Percentiles rank a stretch among this genome's conserved stretches.
These are phyloP conservation scores for Penicillium subrubescens DNA, from an alignment of 495 filamentous ascomycete genomes.

Conservation along the genomic window DNA sequence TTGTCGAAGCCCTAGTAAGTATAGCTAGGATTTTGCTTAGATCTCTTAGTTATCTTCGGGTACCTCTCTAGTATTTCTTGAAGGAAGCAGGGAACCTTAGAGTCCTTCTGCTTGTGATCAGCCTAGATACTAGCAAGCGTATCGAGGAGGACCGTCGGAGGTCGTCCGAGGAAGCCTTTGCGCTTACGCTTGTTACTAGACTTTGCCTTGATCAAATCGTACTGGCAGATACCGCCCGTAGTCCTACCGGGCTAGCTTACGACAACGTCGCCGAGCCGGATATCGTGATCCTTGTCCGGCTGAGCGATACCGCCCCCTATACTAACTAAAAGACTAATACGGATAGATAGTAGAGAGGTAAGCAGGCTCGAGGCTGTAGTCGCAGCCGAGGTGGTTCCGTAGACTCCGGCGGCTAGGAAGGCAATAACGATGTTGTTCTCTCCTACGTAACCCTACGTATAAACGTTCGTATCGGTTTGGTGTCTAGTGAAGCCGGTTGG, in stretches of 20 bases:
- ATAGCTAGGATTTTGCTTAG: constrained; percentile 7
- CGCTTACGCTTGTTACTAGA: constrained; percentile 7
- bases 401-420: constrained; percentile 20
- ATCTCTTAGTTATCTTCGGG: too few relatives aligned
- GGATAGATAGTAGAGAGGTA: constrained; percentile 15
- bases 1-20: too few relatives aligned
- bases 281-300: constrained; percentile 21
- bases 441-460: constrained; percentile 40
- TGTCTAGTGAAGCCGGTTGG: constrained; percentile 7
- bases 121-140: constrained; percentile 27
- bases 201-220: constrained; percentile 23
- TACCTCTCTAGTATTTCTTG: constrained; percentile 17
- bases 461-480: constrained; percentile 35
- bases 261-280: constrained; percentile 27
- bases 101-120: constrained; percentile 19
- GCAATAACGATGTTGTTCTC: constrained; percentile 36
- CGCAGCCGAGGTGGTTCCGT: constrained; percentile 22
- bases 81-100: constrained; percentile 23
- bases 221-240: constrained; percentile 21
- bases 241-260: constrained; percentile 20
- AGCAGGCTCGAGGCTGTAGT: constrained; percentile 34
- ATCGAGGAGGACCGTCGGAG: constrained; percentile 27
- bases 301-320: constrained; percentile 29
- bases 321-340: constrained; percentile 30
- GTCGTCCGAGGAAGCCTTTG: constrained; percentile 20